Percentiles rank a stretch among this genome's conserved stretches.
phyloP scores from a whole-genome alignment of 257 asterid species.

The Nemophila menziesii region DNA sequence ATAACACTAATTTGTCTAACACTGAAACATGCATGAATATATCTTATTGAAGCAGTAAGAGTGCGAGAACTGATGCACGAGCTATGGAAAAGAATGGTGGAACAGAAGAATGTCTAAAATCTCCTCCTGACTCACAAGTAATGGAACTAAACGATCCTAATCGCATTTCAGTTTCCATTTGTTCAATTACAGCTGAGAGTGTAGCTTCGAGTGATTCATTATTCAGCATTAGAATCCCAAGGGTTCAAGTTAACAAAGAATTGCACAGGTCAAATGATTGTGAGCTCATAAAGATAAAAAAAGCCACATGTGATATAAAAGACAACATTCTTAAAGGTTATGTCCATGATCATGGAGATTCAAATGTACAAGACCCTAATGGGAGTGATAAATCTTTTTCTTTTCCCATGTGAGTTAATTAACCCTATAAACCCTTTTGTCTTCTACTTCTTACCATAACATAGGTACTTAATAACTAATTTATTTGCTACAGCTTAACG shows the following conservation, averaged over 20 bases:
- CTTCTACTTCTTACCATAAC: background rate
- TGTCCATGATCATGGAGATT: background rate
- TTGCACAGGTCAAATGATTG: conserved; percentile 1
- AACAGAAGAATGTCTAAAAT: conserved; percentile 14
- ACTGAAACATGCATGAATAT: background rate
- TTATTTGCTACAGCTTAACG: conserved; percentile 15
- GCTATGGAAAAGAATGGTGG: conserved; percentile 12
- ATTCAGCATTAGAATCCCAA: conserved; percentile 60
- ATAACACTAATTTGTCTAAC: background rate
- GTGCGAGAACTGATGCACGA: conserved; percentile 11
- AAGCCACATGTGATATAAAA: conserved; percentile 3
- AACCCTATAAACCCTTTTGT: too few species aligned
- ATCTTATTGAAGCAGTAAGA: conserved; percentile 15
- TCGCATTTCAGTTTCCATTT: conserved; percentile 29
- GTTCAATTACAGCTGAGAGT: conserved; percentile 38
- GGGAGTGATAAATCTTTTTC: conserved; percentile 42
- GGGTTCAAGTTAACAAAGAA: conserved; percentile 25
- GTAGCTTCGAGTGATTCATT: conserved; percentile 63
- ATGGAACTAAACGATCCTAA: conserved; percentile 37
- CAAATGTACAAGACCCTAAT: conserved; percentile 7
- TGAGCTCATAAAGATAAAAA: conserved; percentile 4
- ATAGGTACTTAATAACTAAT: background rate
- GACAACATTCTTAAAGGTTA: background rate
- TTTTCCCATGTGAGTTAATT: conserved; percentile 55
- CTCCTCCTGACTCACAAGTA: conserved; percentile 40